Evolutionary conservation across 306 rosid species (phyloP).

Genomic region (Vicia faba): DNA sequence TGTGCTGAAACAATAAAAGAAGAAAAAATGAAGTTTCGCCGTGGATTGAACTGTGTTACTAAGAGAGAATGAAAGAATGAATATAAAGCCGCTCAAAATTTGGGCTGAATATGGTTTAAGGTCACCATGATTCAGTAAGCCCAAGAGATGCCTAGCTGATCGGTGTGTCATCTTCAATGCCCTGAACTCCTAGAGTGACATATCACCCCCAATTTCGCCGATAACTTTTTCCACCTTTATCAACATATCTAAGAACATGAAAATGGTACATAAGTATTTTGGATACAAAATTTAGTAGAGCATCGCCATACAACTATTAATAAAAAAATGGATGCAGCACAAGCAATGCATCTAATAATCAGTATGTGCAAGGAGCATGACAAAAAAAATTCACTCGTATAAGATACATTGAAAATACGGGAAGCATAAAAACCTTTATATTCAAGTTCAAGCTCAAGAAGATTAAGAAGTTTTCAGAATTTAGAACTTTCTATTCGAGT

Average conservation of each 20-base stretch:
- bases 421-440: constrained; percentile 13
- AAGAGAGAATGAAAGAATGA: not conserved
- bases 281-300: constrained; percentile 9
- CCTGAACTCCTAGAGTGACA: constrained; percentile 46
- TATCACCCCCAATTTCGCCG: constrained; percentile 64
- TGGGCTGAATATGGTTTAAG: constrained; percentile 22
- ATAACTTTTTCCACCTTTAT: constrained; percentile 79
- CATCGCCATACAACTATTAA: not conserved
- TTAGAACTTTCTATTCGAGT: constrained; percentile 3
- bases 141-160: constrained; percentile 33
- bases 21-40: constrained; percentile 20
- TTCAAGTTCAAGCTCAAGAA: not conserved
- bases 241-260: constrained; percentile 68
- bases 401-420: constrained; percentile 2
- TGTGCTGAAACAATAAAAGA: constrained; percentile 34
- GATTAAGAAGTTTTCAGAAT: not conserved
- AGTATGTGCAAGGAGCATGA: not conserved
- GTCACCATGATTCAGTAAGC: constrained; percentile 24
- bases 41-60: not conserved
- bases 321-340: constrained; percentile 11
- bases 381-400: not conserved
- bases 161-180: constrained; percentile 33
- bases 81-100: constrained; percentile 27
- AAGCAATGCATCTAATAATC: constrained; percentile 17
- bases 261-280: constrained; percentile 23